Evolutionary conservation across 805 yeast genomes (phyloP).

Genomic region (Sugiyamaella floridensis): DNA sequence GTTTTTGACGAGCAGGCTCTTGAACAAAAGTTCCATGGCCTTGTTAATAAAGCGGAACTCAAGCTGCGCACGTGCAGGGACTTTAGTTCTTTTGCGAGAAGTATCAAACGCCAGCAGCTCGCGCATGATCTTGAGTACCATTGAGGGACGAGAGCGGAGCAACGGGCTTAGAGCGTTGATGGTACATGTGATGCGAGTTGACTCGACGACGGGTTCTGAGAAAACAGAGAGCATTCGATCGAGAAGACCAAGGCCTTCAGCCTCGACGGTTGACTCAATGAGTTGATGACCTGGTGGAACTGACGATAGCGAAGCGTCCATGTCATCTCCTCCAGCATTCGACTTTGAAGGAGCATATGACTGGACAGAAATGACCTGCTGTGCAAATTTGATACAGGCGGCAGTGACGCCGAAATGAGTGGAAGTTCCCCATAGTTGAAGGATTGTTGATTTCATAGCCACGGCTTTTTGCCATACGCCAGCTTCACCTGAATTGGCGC

Average conservation of each 20-base stretch:
- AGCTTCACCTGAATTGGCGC: conserved; percentile 30
- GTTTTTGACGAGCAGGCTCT: conserved; percentile 17
- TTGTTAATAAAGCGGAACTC: conserved; percentile 60
- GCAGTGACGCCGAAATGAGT: conserved; percentile 46
- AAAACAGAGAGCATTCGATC: conserved; percentile 57
- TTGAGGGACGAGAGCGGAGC: conserved; percentile 57
- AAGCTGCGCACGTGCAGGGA: conserved; percentile 40
- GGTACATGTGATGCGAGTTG: conserved; percentile 56
- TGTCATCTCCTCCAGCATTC: conserved; percentile 24
- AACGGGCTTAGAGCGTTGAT: conserved; percentile 57
- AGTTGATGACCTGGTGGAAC: conserved; percentile 59
- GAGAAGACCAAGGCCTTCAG: conserved; percentile 63
- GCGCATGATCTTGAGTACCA: conserved; percentile 47
- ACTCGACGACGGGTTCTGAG: conserved; percentile 25
- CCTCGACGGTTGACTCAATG: conserved; percentile 50
- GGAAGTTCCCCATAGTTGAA: conserved; percentile 46
- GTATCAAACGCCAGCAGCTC: conserved; percentile 54
- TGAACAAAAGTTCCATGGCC: conserved; percentile 33
- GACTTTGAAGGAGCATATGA: conserved; percentile 34
- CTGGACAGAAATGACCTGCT: conserved; percentile 51
- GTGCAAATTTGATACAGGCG: conserved; percentile 68
- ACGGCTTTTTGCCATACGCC: conserved; percentile 49
- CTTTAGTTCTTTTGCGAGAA: conserved; percentile 13
- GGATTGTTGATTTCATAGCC: conserved; percentile 50
- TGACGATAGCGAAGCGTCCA: conserved; percentile 42